These are phyloP conservation scores for Xylaria sp. DNA, from an alignment of 2,329 filamentous ascomycete species.

Conservation along the genomic window DNA sequence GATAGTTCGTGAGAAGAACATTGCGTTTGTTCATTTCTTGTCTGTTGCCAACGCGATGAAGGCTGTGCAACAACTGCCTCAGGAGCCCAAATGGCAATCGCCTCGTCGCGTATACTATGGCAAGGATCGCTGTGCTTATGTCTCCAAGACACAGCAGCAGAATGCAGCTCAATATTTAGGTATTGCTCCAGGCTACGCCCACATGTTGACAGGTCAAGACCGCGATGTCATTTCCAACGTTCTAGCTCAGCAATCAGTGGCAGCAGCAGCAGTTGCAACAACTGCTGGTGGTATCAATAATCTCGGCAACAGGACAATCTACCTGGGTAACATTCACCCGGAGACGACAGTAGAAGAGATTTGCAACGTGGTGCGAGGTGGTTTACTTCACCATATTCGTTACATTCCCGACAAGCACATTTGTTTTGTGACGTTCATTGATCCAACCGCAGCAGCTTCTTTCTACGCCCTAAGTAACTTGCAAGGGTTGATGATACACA, in stretches of 20 bases:
- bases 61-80: constrained; percentile 93
- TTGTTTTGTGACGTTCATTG: constrained; percentile 99
- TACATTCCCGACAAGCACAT: constrained; percentile 99
- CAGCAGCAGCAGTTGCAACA: constrained; percentile 94
- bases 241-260: constrained; percentile 95
- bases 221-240: constrained; percentile 97
- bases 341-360: constrained; percentile 99
- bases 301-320: constrained; percentile 95
- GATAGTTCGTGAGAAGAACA: constrained; percentile 96
- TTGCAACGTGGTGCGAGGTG: constrained; percentile 97
- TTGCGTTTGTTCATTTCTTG: constrained; percentile 96
- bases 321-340: constrained; percentile 97
- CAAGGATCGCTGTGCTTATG: constrained; percentile 97
- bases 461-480: constrained; percentile 98
- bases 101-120: constrained; percentile 97
- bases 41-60: constrained; percentile 98
- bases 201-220: constrained; percentile 95
- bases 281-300: constrained; percentile 98
- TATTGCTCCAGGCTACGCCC: constrained; percentile 95
- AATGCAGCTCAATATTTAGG: constrained; percentile 98
- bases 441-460: constrained; percentile 95
- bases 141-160: constrained; percentile 99
- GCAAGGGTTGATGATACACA: constrained; percentile 99
- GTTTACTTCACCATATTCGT: constrained; percentile 95
- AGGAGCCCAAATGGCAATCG: constrained; percentile 96